Evolutionary conservation across 306 rosid genomes (phyloP).

Genomic region (Cicer chorassanicum): DNA sequence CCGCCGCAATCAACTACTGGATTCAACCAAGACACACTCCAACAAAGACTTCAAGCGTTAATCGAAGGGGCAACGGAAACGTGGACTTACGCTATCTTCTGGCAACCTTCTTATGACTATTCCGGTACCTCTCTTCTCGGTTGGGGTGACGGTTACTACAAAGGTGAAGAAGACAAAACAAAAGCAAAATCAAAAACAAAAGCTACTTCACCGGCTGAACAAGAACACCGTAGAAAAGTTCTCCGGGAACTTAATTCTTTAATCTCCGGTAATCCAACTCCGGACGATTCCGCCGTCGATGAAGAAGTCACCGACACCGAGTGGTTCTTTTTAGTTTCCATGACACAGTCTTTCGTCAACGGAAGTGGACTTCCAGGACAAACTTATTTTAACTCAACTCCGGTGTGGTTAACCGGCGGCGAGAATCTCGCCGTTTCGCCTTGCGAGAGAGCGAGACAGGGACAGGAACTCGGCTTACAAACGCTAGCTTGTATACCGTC

Average conservation of each 20-base stretch:
- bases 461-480: constrained; percentile 64
- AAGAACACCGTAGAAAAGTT: constrained; percentile 79
- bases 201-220: constrained; percentile 63
- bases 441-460: constrained; percentile 84
- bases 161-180: constrained; percentile 74
- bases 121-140: constrained; percentile 67
- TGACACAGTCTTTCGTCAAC: constrained; percentile 82
- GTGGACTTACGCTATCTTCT: constrained; percentile 97
- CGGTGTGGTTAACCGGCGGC: constrained; percentile 71
- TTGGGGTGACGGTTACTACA: constrained; percentile 97
- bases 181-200: constrained; percentile 49
- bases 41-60: constrained; percentile 82
- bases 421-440: constrained; percentile 54
- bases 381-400: constrained; percentile 61
- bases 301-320: constrained; percentile 95
- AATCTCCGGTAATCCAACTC: constrained; percentile 62
- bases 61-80: constrained; percentile 73
- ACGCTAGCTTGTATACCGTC: constrained; percentile 81
- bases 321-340: constrained; percentile 92
- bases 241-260: constrained; percentile 85
- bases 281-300: constrained; percentile 64
- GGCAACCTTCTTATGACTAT: constrained; percentile 83
- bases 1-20: constrained; percentile 44
- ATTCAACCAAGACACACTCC: constrained; percentile 85
- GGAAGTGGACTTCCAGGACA: constrained; percentile 78